Percentiles rank a stretch among this genome's conserved stretches.
Evolutionary conservation across 495 filamentous ascomycete species (phyloP).

Genomic region (Annulohypoxylon nitens): DNA sequence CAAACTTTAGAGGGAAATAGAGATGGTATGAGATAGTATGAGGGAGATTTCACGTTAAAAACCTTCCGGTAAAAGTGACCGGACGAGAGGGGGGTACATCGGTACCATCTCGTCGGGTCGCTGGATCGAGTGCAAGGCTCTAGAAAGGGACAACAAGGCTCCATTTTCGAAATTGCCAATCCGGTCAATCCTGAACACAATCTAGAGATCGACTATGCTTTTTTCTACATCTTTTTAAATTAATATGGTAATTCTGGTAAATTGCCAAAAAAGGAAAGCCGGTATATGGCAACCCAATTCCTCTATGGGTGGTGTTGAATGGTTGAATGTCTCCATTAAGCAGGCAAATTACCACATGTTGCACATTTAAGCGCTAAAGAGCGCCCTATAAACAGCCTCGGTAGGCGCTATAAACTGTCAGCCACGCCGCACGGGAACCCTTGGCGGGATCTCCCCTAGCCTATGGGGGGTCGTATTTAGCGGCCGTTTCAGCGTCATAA

Average conservation of each 20-base stretch:
- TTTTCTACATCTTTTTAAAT: not conserved
- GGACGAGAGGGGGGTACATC: not conserved
- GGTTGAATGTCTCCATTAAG: too few species aligned
- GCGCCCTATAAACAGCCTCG: not conserved
- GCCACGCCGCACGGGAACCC: slow-evolving; percentile 3
- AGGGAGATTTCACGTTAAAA: slow-evolving; percentile 1
- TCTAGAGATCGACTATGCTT: not conserved
- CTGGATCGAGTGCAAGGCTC: not conserved
- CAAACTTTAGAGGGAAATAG: not conserved
- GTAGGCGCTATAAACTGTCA: not conserved
- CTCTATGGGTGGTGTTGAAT: too few species aligned
- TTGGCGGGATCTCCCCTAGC: not conserved
- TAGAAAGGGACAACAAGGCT: slow-evolving; percentile 1
- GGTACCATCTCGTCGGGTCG: not conserved
- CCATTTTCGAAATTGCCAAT: not conserved
- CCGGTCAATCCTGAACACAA: not conserved
- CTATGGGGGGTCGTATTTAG: slow-evolving; percentile 1
- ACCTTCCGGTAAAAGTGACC: not conserved
- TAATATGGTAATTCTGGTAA: not conserved
- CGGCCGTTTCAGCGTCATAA: slow-evolving; percentile 4
- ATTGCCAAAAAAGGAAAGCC: not conserved
- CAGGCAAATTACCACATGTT: not conserved
- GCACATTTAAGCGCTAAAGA: not conserved
- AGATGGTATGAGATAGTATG: slow-evolving; percentile 22
- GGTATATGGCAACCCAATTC: not conserved